These are phyloP conservation scores for Suhomyces faveliae DNA, from an alignment of 805 yeast genomes.

Conservation along the genomic window DNA sequence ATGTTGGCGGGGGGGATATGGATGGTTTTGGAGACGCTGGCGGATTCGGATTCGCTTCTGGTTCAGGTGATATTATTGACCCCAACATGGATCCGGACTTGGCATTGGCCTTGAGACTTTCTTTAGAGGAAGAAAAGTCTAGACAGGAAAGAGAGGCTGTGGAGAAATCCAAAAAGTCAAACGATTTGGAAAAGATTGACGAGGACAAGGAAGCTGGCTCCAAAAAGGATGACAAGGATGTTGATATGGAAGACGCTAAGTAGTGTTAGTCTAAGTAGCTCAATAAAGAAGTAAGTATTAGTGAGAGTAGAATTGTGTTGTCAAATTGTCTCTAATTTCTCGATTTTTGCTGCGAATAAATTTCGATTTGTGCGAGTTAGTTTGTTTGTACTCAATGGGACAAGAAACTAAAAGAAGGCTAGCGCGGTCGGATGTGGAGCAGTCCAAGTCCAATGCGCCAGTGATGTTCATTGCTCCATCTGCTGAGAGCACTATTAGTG, in stretches of 20 bases:
- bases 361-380: neutral
- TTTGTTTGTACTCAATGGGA: constrained; percentile 1
- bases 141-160: constrained; percentile 77
- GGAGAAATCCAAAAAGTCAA: constrained; percentile 26
- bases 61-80: constrained; percentile 50
- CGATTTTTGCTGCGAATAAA: neutral
- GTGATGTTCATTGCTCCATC: constrained; percentile 19
- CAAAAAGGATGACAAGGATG: constrained; percentile 17
- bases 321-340: neutral
- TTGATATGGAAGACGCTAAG: constrained; percentile 11
- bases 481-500: constrained; percentile 17
- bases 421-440: neutral
- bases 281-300: neutral
- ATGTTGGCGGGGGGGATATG: constrained; percentile 42
- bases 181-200: constrained; percentile 34
- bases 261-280: too few relatives aligned
- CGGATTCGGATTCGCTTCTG: constrained; percentile 28
- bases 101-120: constrained; percentile 91
- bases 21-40: constrained; percentile 42
- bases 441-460: neutral
- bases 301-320: neutral
- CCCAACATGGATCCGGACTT: constrained; percentile 95
- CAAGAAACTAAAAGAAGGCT: neutral
- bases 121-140: constrained; percentile 90
- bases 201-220: constrained; percentile 23